phyloP scores from a whole-genome alignment of 768 basidiomycete species.

The Cystofilobasidium capitatum region DNA sequence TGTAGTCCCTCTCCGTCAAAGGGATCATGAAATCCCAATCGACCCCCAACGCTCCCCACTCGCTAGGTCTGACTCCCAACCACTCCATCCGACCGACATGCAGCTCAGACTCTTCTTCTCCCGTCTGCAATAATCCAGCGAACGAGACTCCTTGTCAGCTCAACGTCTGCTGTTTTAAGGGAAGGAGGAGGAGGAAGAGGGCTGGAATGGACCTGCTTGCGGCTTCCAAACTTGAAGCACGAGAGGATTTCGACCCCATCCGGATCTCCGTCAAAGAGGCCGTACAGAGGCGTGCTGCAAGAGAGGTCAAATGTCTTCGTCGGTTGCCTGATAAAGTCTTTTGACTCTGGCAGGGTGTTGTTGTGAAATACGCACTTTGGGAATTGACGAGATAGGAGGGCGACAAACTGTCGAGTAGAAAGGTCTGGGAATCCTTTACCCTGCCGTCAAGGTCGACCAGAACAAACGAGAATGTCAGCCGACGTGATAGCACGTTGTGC shows the following conservation, averaged over 20 bases:
- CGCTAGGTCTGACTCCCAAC: conserved; percentile 66
- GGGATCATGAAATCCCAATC: conserved; percentile 16
- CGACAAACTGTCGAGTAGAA: conserved; percentile 75
- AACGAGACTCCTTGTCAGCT: too few relatives aligned
- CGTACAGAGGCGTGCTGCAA: conserved; percentile 62
- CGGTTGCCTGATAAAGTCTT: neutral
- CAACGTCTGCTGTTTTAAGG: too few relatives aligned
- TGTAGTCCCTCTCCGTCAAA: conserved; percentile 6
- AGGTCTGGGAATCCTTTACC: conserved; percentile 97
- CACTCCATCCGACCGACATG: conserved; percentile 63
- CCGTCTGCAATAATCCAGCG: neutral
- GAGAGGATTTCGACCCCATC: conserved; percentile 87
- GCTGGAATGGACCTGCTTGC: conserved; percentile 49
- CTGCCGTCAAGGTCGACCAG: conserved; percentile 41
- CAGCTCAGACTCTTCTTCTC: conserved; percentile 43
- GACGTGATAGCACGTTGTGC: neutral
- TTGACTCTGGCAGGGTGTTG: neutral
- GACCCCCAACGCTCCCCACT: conserved; percentile 52
- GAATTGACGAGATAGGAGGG: conserved; percentile 57
- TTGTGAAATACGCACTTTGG: conserved; percentile 45
- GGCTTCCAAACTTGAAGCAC: conserved; percentile 76
- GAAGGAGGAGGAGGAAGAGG: neutral
- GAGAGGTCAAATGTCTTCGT: neutral
- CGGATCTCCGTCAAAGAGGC: conserved; percentile 80
- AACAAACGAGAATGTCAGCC: neutral